phyloP scores from a whole-genome alignment of 768 basidiomycete genomes.

The Auricularia heimuer region DNA sequence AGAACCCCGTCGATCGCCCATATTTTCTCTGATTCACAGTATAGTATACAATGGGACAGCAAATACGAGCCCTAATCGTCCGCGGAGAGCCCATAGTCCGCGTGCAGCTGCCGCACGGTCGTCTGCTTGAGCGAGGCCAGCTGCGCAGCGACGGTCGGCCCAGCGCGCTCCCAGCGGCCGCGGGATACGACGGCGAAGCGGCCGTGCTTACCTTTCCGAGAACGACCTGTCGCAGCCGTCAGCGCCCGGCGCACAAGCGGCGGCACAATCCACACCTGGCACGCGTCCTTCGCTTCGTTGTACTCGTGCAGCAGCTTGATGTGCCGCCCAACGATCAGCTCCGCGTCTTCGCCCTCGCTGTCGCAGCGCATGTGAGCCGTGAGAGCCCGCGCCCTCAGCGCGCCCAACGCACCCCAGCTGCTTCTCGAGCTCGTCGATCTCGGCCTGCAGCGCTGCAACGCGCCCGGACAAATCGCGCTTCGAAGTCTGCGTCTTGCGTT shows the following conservation, averaged over 20 bases:
- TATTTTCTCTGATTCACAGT: not conserved
- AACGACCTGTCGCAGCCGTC: constrained; percentile 41
- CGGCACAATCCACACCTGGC: constrained; percentile 41
- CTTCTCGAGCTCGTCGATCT: constrained; percentile 38
- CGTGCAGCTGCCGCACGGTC: constrained; percentile 65
- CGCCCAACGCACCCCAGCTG: constrained; percentile 31
- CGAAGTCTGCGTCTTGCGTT: not conserved
- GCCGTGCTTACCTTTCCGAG: constrained; percentile 56
- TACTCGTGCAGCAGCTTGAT: constrained; percentile 66
- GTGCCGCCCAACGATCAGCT: constrained; percentile 51
- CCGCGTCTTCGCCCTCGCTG: constrained; percentile 39
- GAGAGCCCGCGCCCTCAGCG: not conserved
- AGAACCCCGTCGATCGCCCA: not conserved
- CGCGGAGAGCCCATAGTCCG: constrained; percentile 53
- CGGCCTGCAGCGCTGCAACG: constrained; percentile 28
- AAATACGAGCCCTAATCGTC: constrained; percentile 33
- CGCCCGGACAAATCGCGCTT: constrained; percentile 3
- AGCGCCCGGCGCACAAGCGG: not conserved
- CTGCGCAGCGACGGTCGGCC: constrained; percentile 27
- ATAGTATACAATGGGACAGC: not conserved
- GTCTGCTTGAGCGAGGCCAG: constrained; percentile 61
- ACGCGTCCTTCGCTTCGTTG: constrained; percentile 76
- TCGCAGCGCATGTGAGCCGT: not conserved
- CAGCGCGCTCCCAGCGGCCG: constrained; percentile 7
- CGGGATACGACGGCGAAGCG: not conserved